Base-by-base conservation (phyloP, 2,329 filamentous ascomycete species). In the Davidsoniella eucalypti region DNA sequence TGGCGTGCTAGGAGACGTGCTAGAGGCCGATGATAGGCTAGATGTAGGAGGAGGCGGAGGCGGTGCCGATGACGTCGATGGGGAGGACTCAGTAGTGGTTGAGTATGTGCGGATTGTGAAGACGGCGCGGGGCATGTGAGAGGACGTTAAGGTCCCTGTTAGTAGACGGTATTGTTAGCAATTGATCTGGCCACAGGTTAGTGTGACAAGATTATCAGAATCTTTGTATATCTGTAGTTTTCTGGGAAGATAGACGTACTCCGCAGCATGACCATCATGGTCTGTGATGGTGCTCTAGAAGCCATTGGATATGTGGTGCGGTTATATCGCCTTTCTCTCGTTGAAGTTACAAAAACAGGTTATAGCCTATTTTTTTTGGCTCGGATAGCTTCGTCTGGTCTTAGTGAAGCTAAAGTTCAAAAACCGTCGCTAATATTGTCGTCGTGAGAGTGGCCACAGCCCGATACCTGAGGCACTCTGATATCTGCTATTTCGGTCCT, bases 21-120 rank as follows among this genome's bases (percentile, higher is more conserved):
- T 41, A 6, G 49, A 52, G 18, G 56, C 53, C 33, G 55, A 53
- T 23, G 21, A 23, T 23, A 23, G 21, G 25, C 55, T 50, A 40
- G 53, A 52, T 37, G 52, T 52, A 50, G 33, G 10, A 60, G 43
- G 56, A 6, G 54, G 51, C 33, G 56, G 53, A 23, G 56, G 36
- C 38, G 56, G 50, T 17, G 58, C 42, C 42, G 56, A 51, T 37
- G 56, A 47, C 4, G 38, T 41, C 29, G 50, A 16, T n/a, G 57
- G 49, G 10, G 58, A 49, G 4, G 57, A 52, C 16, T 59, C 56
- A 18, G 59, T 51, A 39, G 59, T 49, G 37, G 62, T 58, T 39
- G 65, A 67, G 56, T 68, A 68, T 29, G 44, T 42, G 17, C 50
- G 45, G 40, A 39, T 45, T 33, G 43, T n/a, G 18, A 10, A 12